Evolutionary conservation across 495 filamentous ascomycete genomes (phyloP), one percentile per base, ranked within the genome.

Genomic region (Zalerion maritima): DNA sequence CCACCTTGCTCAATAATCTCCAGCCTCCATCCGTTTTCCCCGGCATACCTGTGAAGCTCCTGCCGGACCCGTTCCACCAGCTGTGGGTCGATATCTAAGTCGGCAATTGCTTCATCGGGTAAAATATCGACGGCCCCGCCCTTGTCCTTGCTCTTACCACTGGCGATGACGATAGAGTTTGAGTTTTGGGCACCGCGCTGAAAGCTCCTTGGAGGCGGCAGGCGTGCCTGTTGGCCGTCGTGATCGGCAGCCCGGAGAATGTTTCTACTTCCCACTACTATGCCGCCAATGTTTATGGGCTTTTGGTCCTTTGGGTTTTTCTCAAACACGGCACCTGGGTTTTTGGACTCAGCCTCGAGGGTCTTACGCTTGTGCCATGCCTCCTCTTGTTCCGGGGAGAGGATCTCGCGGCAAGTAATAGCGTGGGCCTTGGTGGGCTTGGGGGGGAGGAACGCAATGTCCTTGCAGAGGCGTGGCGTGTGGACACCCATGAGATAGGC

Each of bases 401-500:
- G 53, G 26, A 94, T 72, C 30, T 75, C 69, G 5, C 69, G 67
- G 44, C 89, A 97, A 34, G 71, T 69, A 19, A 97, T 83, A 2
- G 68, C 46, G 45, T 93, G 72, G 4, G 83, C 74, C 30, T 74
- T 73, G 35, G 77, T 78, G 29, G 81, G 73, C 34, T 84, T 77
- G 1, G 85, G 82, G 6, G 87, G 85, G 21, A 81, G 62, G 53
- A 97, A 97, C 4, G 87, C 86, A 14, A 85, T 73, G 38, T 97
- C 89, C 46, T 80, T 76, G 52, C 89, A 97, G 24, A 97, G 71
- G 1, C 87, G 72, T 2, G 89, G 83, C 0, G 89, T 97, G 47
- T 94, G 79, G 29, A 97, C 73, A 1, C 92, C 71, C 83, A 97
- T 92, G 23, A 94, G 57, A 40, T 97, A 97, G 14, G 81, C 76